Evolutionary conservation across 768 basidiomycete genomes (phyloP), one percentile per base, ranked within the genome.

Genomic region (Hericium alpestre): DNA sequence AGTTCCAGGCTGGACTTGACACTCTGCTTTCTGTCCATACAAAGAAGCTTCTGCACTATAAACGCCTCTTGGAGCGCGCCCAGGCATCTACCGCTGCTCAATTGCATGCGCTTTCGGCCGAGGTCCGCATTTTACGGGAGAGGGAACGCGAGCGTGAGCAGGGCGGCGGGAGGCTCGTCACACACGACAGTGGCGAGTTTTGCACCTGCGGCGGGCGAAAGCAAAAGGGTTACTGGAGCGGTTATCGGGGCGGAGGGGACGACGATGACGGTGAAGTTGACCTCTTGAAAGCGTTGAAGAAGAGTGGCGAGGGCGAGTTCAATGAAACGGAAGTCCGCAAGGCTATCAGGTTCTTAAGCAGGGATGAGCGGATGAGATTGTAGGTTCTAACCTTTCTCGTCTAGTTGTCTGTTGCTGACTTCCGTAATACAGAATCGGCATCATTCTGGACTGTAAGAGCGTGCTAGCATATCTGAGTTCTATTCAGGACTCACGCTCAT

Each of bases 51-150:
- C 76, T 82, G 15, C 81, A 84, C 57, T 86, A 88, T 70, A 91
- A 86, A 65, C 79, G 90, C 1, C 76, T 93, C 1, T 77, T 93
- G 12, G 90, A 93, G 62, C 84, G 85, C 41, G 79, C 88, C 0
- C 91, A 93, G 63, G 81, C 85, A 2, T 82, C 83, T 9, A 77
- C 86, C 1, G 87, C 90, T 0, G 84, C 89, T 1, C 91, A 93
- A 64, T 73, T 92, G 1, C 90, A 93, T 64, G 90, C 91, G 0
- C 73, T 93, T 1, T 90, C 92, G 69, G 90, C 89, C 1, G 88
- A 93, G 65, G 74, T 90, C 3, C 75, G 81, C 12, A 73, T 88
- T 25, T 72, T 92, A 32, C 81, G 86, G 12, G 76, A 77, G 51
- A 70, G 68, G 22, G 70, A 72, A 38, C 61, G 64, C 18, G 61